A percentile compares a stretch with the other conserved stretches of the same genome.
These are phyloP conservation scores for Ceraceosorus guamensis DNA, from an alignment of 1,284 basidiomycete species.

Conservation along the genomic window DNA sequence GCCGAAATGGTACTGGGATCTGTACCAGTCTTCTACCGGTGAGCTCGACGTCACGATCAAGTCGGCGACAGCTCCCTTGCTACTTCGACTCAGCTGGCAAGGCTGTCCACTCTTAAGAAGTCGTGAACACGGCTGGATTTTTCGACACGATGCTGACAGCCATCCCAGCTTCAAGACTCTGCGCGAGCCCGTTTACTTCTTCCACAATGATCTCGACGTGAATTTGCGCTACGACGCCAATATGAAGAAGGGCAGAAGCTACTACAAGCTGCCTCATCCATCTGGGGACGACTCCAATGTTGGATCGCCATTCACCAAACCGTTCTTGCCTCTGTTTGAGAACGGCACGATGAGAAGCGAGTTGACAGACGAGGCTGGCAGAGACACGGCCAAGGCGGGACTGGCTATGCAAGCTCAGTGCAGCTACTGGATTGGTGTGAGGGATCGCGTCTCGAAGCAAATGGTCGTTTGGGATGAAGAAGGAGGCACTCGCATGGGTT, in stretches of 20 bases:
- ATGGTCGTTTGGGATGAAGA: conserved; percentile 78
- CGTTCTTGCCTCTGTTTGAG: conserved; percentile 79
- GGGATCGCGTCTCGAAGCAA: conserved; percentile 86
- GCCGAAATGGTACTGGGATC: conserved; percentile 97
- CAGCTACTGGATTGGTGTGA: conserved; percentile 93
- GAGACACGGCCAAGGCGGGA: conserved; percentile 70
- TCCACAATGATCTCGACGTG: conserved; percentile 24
- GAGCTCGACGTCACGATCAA: conserved; percentile 76
- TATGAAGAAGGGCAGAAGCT: conserved; percentile 46
- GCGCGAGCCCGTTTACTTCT: conserved; percentile 25
- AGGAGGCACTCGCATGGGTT: conserved; percentile 50
- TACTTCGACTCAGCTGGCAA: conserved; percentile 81
- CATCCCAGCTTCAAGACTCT: conserved; percentile 16
- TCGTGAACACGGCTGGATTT: conserved; percentile 84
- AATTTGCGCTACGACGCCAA: conserved; percentile 10
- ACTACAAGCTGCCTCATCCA: conserved; percentile 92
- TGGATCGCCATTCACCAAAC: conserved; percentile 81
- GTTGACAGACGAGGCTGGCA: conserved; percentile 52
- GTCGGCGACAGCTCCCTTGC: conserved; percentile 72
- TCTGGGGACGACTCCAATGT: conserved; percentile 91
- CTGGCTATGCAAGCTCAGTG: conserved; percentile 89
- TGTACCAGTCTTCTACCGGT: conserved; percentile 51
- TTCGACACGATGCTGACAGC: conserved; percentile 40
- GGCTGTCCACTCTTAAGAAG: conserved; percentile 79
- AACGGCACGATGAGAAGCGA: conserved; percentile 57